Evolutionary conservation across 2,329 filamentous ascomycete species (phyloP).

Genomic region (Apiospora koreana): DNA sequence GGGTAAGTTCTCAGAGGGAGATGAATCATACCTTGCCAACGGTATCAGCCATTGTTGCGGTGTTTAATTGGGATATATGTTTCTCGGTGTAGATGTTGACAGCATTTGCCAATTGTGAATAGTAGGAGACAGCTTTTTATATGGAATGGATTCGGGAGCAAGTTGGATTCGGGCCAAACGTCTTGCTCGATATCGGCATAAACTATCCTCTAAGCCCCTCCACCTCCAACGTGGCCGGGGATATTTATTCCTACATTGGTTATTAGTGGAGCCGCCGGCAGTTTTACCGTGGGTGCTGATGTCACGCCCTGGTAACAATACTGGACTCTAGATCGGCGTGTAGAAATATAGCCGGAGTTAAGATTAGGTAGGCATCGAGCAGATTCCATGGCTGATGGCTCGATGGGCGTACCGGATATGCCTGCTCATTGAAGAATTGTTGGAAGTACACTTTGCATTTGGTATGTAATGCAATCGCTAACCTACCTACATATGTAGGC

Average conservation of each 20-base stretch:
- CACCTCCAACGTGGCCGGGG: slow-evolving; percentile 13
- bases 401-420: not conserved
- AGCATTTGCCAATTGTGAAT: not conserved
- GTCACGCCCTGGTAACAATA: slow-evolving; percentile 5
- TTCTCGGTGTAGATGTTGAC: slow-evolving; percentile 7
- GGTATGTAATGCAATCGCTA: not conserved
- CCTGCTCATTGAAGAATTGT: not conserved
- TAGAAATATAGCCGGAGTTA: slow-evolving; percentile 5
- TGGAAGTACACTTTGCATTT: not conserved
- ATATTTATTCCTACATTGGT: slow-evolving; percentile 18
- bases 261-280: slow-evolving; percentile 8
- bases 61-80: not conserved
- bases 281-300: slow-evolving; percentile 6
- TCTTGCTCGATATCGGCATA: slow-evolving; percentile 6
- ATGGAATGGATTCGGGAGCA: not conserved
- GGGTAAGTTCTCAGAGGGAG: slow-evolving; percentile 2
- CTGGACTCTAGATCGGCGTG: slow-evolving; percentile 5
- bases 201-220: slow-evolving; percentile 10
- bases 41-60: slow-evolving; percentile 49
- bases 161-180: not conserved
- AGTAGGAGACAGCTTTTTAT: slow-evolving; percentile 10
- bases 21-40: slow-evolving; percentile 49
- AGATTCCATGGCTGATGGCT: not conserved
- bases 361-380: slow-evolving; percentile 3
- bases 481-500: too few relatives aligned